Evolutionary conservation across 441 rosid genomes (phyloP).

Genomic region (Theobroma grandiflorum): DNA sequence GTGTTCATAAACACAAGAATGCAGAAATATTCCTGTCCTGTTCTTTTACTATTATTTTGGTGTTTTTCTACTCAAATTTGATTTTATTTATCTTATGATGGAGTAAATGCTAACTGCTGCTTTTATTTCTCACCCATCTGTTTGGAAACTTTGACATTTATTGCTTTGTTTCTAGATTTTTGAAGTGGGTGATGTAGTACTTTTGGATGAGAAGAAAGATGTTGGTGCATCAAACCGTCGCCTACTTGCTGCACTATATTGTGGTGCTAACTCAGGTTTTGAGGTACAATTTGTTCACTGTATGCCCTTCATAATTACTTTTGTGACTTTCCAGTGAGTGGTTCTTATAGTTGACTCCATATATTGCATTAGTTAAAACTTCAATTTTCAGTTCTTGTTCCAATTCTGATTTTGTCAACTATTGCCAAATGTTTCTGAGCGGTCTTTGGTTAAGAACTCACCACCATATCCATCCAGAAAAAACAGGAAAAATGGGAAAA

Average conservation of each 20-base stretch:
- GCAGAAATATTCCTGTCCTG: not conserved
- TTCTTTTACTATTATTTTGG: not conserved
- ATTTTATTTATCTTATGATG: not conserved
- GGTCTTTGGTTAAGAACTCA: not conserved
- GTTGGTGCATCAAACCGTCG: constrained; percentile 87
- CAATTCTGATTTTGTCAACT: not conserved
- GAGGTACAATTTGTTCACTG: constrained; percentile 63
- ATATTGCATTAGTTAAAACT: not conserved
- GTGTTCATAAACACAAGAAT: not conserved
- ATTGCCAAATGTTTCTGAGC: not conserved
- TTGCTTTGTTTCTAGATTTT: constrained; percentile 59
- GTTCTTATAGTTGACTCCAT: not conserved
- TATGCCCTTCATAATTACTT: not conserved
- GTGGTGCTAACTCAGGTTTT: constrained; percentile 95
- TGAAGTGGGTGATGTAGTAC: constrained; percentile 83
- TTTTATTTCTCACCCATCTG: not conserved
- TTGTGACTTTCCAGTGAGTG: not conserved
- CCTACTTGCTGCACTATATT: constrained; percentile 76
- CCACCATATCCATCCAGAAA: not conserved
- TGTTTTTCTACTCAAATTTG: constrained; percentile 1
- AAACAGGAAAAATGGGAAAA: not conserved
- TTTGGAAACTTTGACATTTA: not conserved
- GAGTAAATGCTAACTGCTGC: not conserved
- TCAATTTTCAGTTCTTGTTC: constrained; percentile 4
- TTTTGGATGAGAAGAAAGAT: constrained; percentile 69